Conservation (phyloP, 371 early-diverging fungal species). For the Globomyces sp. region DNA sequence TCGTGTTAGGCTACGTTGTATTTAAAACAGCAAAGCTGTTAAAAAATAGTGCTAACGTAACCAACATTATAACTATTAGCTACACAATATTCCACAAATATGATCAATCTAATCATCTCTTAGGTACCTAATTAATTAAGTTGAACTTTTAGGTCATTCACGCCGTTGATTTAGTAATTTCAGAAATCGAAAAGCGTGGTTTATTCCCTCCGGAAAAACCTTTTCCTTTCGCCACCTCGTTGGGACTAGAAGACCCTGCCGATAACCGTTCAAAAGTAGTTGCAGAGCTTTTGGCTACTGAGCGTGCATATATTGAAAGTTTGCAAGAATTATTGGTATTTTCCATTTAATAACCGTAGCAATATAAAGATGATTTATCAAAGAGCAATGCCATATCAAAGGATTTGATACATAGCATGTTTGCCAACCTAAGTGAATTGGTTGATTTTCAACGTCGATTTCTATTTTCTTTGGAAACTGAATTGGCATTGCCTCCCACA, state of each 20-base stretch:
- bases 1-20: neutral
- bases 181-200: constrained; percentile 27
- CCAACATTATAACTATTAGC: constrained; percentile 6
- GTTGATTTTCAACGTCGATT: constrained; percentile 96
- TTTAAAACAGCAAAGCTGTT: constrained; percentile 6
- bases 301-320: constrained; percentile 89
- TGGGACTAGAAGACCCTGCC: constrained; percentile 24
- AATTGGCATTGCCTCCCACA: constrained; percentile 63
- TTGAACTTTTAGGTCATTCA: constrained; percentile 37
- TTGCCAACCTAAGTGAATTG: constrained; percentile 88
- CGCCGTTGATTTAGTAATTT: constrained; percentile 33
- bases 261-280: constrained; percentile 81
- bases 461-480: constrained; percentile 80
- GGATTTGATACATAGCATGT: constrained; percentile 45
- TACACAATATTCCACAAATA: too few species aligned
- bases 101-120: too few species aligned
- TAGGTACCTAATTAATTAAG: too few species aligned
- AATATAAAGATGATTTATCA: constrained; percentile 35
- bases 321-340: constrained; percentile 77
- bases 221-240: constrained; percentile 36
- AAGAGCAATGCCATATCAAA: constrained; percentile 30
- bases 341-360: constrained; percentile 20
- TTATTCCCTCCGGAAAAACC: constrained; percentile 30
- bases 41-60: constrained; percentile 13
- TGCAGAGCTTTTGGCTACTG: constrained; percentile 88